Evolutionary conservation across 208 protist genomes (phyloP).

Genomic region (Leishmania mexicana): DNA sequence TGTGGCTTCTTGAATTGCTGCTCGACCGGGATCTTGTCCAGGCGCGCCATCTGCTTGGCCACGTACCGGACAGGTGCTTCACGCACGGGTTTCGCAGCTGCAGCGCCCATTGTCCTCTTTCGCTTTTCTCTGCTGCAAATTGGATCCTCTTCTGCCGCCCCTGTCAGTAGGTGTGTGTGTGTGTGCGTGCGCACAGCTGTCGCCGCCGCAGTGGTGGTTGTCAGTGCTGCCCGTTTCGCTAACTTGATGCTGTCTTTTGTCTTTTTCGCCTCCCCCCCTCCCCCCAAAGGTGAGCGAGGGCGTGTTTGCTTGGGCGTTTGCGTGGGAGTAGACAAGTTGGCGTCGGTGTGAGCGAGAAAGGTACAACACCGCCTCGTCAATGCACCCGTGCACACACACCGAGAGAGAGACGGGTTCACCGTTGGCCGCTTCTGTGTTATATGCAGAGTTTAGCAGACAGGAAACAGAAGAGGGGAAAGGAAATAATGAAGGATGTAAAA

Average conservation of each 20-base stretch:
- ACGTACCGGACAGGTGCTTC: constrained; percentile 83
- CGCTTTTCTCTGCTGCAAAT: no score
- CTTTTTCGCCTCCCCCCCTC: background rate
- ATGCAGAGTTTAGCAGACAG: background rate
- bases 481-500: constrained; percentile 8
- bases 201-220: background rate
- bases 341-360: background rate
- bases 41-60: constrained; percentile 72
- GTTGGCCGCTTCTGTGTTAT: background rate
- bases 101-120: constrained; percentile 39
- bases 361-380: background rate
- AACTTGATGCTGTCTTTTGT: background rate
- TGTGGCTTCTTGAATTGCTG: constrained; percentile 85
- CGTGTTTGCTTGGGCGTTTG: background rate
- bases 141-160: background rate
- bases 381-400: background rate
- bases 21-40: constrained; percentile 76
- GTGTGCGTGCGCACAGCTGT: background rate
- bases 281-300: constrained; percentile 1
- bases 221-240: background rate
- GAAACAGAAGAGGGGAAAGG: constrained; percentile 15
- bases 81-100: constrained; percentile 48
- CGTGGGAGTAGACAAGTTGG: background rate
- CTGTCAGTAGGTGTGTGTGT: background rate
- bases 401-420: background rate